Evolutionary conservation across 495 filamentous ascomycete genomes (phyloP), one percentile per base, ranked within the genome.

Genomic region (Penicillium alfredii): DNA sequence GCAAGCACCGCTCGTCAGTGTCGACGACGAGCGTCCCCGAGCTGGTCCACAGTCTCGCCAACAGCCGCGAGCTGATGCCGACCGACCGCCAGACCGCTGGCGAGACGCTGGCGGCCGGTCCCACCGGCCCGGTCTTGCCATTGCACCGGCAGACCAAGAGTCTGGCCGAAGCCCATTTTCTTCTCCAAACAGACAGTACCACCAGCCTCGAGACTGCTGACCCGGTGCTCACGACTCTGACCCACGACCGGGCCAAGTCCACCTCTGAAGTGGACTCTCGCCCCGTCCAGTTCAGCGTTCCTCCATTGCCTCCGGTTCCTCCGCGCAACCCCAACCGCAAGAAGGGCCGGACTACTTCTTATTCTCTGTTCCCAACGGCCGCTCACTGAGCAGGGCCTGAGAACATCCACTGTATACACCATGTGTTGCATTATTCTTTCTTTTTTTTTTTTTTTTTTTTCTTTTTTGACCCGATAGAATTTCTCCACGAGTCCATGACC

Each of bases 1-100:
- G 72, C 20, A 71, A 71, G 35, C 70, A 69, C 44, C 74, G 73
- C 41, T 78, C 74, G 7, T 69, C 71, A 0, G 65, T 70, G 15
- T 81, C 77, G 0, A 62, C 70, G n/a, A 63, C 57, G 19, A 76
- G 74, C 38, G 57, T 78, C 4, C 75, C 76, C 0, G 77, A 81
- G 23, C 59, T 79, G 12, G 55, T 77, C 5, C 60, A 72, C 36
- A 71, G 69, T 38, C 51, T 67, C 3, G 61, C 58, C 10, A 70
- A 42, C 41, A 72, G 67, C 49, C 64, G 71, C 17, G 71, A 74
- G 40, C 53, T 64, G 24, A 57, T 56, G 40, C 41, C 56, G 4
- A 51, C 53, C 0, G 64, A 68, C 23, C 55, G 53, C 11, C 31
- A 53, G 26, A 49, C 46, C 14, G 55, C 61, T 12, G 44, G 35